Percentiles rank a stretch among this genome's conserved stretches.
Evolutionary conservation across 305 asterid species (phyloP).

Genomic region (Lippia alba): DNA sequence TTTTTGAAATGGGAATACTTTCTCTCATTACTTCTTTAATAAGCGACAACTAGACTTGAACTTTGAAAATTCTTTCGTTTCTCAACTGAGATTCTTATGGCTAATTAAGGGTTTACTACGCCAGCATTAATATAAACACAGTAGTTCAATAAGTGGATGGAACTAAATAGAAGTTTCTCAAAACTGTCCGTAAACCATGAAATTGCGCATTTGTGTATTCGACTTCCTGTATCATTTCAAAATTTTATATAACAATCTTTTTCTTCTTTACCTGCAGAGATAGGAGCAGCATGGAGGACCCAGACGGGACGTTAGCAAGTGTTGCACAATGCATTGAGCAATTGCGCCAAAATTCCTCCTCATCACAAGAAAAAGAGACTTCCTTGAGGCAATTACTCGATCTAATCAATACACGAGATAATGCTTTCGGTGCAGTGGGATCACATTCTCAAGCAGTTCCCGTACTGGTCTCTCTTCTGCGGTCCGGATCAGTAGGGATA

Average conservation of each 20-base stretch:
- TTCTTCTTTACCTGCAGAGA: constrained; percentile 65
- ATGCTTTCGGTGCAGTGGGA: constrained; percentile 97
- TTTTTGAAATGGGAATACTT: constrained; percentile 16
- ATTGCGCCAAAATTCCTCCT: constrained; percentile 87
- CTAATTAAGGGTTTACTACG: constrained; percentile 2
- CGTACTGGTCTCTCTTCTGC: constrained; percentile 93
- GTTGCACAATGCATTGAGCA: constrained; percentile 99
- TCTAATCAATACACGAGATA: constrained; percentile 80
- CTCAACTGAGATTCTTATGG: constrained; percentile 14
- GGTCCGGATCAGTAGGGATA: constrained; percentile 81
- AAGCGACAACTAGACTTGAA: not conserved
- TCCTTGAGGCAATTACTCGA: constrained; percentile 84
- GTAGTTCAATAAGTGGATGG: constrained; percentile 19
- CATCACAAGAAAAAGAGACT: constrained; percentile 83
- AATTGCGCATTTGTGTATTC: not conserved
- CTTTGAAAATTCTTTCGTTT: constrained; percentile 13
- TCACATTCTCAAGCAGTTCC: constrained; percentile 99
- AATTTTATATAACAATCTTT: constrained; percentile 25
- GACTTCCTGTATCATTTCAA: constrained; percentile 14
- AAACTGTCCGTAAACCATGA: not conserved
- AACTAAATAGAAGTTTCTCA: constrained; percentile 4
- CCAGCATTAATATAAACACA: not conserved
- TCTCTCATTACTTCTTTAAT: constrained; percentile 16
- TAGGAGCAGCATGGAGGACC: constrained; percentile 97
- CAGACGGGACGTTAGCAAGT: constrained; percentile 97